phyloP scores from a whole-genome alignment of 2,329 filamentous ascomycete species.

The Hypocrella siamensis region DNA sequence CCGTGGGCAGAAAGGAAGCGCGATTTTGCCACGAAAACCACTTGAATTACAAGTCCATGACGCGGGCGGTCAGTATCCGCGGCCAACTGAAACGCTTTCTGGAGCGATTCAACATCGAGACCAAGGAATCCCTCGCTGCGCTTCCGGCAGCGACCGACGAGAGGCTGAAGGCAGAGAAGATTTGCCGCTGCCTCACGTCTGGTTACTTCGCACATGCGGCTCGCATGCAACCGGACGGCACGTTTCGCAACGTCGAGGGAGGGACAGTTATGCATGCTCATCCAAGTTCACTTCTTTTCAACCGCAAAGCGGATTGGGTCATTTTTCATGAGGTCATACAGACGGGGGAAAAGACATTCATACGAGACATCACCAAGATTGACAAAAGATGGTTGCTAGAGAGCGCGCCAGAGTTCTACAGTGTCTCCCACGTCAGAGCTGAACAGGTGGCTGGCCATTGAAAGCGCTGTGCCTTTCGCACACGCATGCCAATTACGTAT shows the following conservation, averaged over 20 bases:
- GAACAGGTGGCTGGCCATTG: too few species aligned
- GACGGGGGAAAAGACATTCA: conserved; percentile 74
- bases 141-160: conserved; percentile 13
- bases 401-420: conserved; percentile 74
- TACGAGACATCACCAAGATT: conserved; percentile 83
- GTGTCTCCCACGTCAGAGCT: conserved; percentile 26
- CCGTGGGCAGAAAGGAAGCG: conserved; percentile 65
- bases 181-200: conserved; percentile 69
- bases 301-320: conserved; percentile 91
- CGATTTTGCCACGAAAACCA: conserved; percentile 79
- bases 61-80: conserved; percentile 69
- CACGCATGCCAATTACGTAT: too few species aligned
- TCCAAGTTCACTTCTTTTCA: conserved; percentile 88
- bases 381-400: conserved; percentile 86
- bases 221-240: conserved; percentile 85
- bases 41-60: conserved; percentile 75
- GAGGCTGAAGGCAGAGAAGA: conserved; percentile 45
- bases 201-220: conserved; percentile 92
- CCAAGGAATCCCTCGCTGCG: conserved; percentile 44
- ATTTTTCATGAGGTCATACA: conserved; percentile 90
- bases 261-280: conserved; percentile 70
- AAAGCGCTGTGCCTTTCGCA: too few species aligned
- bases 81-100: conserved; percentile 77
- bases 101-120: conserved; percentile 63
- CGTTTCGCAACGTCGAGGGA: conserved; percentile 72